Conservation (phyloP, 108 stramenopile genomes). For the Nannochloropsis granulata region DNA sequence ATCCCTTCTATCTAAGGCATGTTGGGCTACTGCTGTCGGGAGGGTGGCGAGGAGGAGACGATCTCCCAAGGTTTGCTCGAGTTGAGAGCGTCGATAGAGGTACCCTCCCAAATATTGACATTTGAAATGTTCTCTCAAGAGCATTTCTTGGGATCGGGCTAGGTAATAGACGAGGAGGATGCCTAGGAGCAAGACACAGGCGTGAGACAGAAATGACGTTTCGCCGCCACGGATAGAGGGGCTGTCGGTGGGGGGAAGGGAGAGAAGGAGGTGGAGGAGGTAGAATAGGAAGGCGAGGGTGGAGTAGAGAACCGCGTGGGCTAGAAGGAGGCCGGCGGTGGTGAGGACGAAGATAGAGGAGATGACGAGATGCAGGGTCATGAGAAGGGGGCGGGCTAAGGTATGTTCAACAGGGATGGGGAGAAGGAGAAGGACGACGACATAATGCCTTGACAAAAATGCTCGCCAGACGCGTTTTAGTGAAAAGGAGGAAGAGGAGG, state of each 20-base stretch:
- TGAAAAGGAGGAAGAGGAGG: not conserved
- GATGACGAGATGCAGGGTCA: not conserved
- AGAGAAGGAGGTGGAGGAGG: not conserved
- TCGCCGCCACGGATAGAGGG: not conserved
- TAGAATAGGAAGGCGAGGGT: not conserved
- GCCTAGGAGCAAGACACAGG: not conserved
- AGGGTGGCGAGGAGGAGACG: not conserved
- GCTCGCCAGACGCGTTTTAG: not conserved
- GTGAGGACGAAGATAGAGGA: not conserved
- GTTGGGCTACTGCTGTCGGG: not conserved
- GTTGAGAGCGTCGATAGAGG: not conserved
- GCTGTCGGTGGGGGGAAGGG: not conserved
- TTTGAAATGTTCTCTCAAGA: not conserved
- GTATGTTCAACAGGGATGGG: not conserved
- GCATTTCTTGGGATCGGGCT: not conserved
- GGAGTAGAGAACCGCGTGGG: not conserved
- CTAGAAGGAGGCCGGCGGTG: not conserved
- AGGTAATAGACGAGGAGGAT: not conserved
- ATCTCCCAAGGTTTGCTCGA: not conserved
- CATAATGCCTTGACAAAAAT: not conserved
- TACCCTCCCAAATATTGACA: not conserved
- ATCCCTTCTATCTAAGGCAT: not conserved
- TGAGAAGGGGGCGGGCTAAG: not conserved
- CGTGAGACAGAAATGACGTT: not conserved
- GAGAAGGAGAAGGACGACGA: not conserved